A percentile compares a stretch with the other conserved stretches of the same genome.
Conservation (phyloP, 1,284 basidiomycete species). For the Malassezia sympodialis region DNA sequence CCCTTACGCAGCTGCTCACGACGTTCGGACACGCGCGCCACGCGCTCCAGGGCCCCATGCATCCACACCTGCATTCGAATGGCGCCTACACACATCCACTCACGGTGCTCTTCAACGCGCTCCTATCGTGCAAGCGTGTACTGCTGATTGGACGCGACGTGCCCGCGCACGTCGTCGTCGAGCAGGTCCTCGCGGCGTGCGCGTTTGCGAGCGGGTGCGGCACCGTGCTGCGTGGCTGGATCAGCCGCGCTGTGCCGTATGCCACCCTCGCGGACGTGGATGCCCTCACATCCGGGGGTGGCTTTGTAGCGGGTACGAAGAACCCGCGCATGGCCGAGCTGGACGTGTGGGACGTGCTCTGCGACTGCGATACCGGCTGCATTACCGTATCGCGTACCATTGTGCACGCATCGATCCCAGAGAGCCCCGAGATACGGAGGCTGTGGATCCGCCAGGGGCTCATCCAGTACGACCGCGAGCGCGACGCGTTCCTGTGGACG, state of each 20-base stretch:
- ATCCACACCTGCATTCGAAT: constrained; percentile 84
- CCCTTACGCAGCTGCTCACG: constrained; percentile 76
- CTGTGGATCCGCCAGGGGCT: constrained; percentile 68
- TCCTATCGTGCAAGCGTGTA: constrained; percentile 82
- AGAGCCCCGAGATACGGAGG: background rate
- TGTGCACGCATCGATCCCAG: background rate
- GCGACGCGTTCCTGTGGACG: constrained; percentile 24
- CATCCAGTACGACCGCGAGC: constrained; percentile 54
- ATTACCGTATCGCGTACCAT: constrained; percentile 1
- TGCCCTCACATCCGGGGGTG: constrained; percentile 74
- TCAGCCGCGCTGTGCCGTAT: constrained; percentile 82
- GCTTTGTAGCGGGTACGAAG: constrained; percentile 88
- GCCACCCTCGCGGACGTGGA: constrained; percentile 78
- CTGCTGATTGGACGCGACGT: constrained; percentile 80
- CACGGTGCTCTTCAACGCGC: constrained; percentile 85
- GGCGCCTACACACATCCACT: constrained; percentile 83
- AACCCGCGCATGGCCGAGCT: constrained; percentile 88
- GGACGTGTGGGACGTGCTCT: constrained; percentile 79
- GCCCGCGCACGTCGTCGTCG: constrained; percentile 66
- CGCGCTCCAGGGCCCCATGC: constrained; percentile 49
- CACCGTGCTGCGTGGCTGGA: constrained; percentile 64
- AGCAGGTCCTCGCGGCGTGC: constrained; percentile 82
- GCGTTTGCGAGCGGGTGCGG: constrained; percentile 83
- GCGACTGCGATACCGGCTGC: constrained; percentile 69
- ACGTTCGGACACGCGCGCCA: constrained; percentile 62